Base-by-base conservation (phyloP, 495 filamentous ascomycete genomes). In the Talaromyces borbonicus region DNA sequence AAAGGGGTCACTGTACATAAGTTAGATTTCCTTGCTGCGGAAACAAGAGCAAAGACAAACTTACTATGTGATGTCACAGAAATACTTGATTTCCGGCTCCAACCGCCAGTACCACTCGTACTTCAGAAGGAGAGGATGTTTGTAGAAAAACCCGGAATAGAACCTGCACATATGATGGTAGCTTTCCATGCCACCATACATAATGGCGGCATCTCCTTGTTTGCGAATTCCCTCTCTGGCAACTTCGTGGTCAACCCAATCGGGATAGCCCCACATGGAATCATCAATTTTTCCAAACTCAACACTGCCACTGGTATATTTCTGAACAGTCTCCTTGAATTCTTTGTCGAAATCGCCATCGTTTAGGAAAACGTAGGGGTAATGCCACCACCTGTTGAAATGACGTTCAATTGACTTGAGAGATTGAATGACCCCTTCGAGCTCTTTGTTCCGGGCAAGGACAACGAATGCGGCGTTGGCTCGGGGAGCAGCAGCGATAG, bases 71-170 rank as follows among this genome's bases (percentile, higher is more conserved):
- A 99, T 95, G 56, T 99, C 92, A 62, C 92, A 99, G 73, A 97
- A 99, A 73, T 97, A 99, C 71, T 90, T 96, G 81, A 99, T 97
- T 65, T 99, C 92, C 59, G 92, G 92, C 79, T 99, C 92, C 65
- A 99, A 67, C 37, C 92, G 87, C 92, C 92, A 99, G 71, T 99
- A 99, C 92, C 92, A 99, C 61, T 96, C 87, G 68, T 97, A 99
- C 66, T 99, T 95, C 56, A 83, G 73, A 29, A 99, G 77, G 18
- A 97, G 79, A 51, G 90, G 85, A 56, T 99, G 92, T 68, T 96
- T 95, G 73, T 94, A 99, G 70, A 99, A 99, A 66, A 89, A 87
- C 30, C 90, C 93, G 52, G 16, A 46, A 27, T 99, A 99, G 72
- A 99, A 99, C 45, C 93, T 75, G 65, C 87, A 94, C 87, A 94